phyloP scores from a whole-genome alignment of 768 basidiomycete genomes.

The Naganishia vaughanmartiniae region DNA sequence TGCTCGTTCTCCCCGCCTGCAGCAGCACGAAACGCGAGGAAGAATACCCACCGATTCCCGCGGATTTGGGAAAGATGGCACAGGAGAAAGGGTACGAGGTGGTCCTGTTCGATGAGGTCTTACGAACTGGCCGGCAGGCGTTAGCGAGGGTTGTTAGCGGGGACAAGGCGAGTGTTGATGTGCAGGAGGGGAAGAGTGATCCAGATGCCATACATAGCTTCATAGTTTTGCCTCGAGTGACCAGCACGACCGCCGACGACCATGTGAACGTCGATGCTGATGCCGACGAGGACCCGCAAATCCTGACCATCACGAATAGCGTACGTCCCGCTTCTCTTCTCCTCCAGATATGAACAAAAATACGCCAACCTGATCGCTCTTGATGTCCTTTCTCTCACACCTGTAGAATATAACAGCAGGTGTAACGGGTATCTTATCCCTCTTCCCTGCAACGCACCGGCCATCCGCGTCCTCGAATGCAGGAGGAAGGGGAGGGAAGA shows the following conservation, averaged over 20 bases:
- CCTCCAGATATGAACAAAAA: not conserved
- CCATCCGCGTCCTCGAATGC: not conserved
- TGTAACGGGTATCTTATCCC: not conserved
- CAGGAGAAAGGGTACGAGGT: not conserved
- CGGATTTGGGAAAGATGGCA: not conserved
- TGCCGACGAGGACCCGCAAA: not conserved
- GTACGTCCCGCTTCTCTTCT: not conserved
- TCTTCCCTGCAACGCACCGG: slow-evolving; percentile 1
- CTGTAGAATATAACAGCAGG: not conserved
- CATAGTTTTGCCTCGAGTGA: not conserved
- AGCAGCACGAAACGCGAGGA: not conserved
- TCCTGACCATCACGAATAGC: not conserved
- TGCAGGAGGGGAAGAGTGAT: not conserved
- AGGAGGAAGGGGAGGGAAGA: not conserved
- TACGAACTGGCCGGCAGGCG: not conserved
- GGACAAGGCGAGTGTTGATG: no score
- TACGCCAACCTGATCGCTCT: no score
- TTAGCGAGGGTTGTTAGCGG: not conserved
- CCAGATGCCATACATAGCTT: not conserved
- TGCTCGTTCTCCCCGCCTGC: not conserved
- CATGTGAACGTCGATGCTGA: no score
- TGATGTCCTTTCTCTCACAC: no score
- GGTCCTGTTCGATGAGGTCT: not conserved
- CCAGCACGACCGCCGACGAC: not conserved
- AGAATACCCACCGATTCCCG: not conserved